Evolutionary conservation across 306 rosid species (phyloP).

Genomic region (Quercus variabilis): DNA sequence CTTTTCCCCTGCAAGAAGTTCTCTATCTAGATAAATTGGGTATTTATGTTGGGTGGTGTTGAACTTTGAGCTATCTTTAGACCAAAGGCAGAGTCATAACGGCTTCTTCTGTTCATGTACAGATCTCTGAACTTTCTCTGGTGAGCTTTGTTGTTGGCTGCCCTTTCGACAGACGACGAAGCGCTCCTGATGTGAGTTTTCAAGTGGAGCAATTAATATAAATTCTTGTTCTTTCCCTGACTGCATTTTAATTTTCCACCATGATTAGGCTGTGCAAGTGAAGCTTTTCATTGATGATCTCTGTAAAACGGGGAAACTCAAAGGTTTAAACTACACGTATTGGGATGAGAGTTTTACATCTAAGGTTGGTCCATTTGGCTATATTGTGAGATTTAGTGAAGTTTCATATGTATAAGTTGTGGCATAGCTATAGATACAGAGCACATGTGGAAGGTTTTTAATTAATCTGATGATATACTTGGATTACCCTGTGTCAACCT

Average conservation of each 20-base stretch:
- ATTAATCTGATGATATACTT: background rate
- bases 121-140: constrained; percentile 62
- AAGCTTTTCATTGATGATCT: constrained; percentile 64
- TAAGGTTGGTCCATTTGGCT: constrained; percentile 41
- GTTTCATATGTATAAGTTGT: background rate
- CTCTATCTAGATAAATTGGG: background rate
- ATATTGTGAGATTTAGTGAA: constrained; percentile 1
- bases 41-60: background rate
- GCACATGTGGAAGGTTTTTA: background rate
- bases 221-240: background rate
- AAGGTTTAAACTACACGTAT: constrained; percentile 57
- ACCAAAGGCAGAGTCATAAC: constrained; percentile 11
- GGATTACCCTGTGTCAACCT: background rate
- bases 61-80: constrained; percentile 4
- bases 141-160: constrained; percentile 69
- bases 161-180: constrained; percentile 36
- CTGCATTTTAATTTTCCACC: constrained; percentile 1
- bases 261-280: constrained; percentile 49
- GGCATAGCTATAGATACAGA: background rate
- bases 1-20: background rate
- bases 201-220: constrained; percentile 1
- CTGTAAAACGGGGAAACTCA: constrained; percentile 43
- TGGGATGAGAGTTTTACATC: constrained; percentile 90
- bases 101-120: constrained; percentile 30
- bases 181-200: constrained; percentile 40